phyloP scores from a whole-genome alignment of 2,329 filamentous ascomycete genomes.

The Phoma herbarum region DNA sequence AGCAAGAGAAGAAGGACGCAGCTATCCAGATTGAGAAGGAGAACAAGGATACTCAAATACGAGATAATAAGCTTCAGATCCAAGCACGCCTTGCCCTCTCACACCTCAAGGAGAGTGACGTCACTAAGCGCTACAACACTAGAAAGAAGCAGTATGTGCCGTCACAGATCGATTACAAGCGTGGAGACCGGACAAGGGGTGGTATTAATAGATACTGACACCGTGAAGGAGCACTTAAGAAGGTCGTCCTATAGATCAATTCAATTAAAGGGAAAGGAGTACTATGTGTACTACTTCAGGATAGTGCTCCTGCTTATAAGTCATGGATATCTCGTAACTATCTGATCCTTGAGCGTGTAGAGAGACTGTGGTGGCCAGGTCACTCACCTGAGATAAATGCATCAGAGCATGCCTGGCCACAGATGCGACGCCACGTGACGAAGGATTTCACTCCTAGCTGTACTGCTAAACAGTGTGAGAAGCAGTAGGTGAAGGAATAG shows the following conservation, averaged over 20 bases:
- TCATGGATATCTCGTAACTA: slow-evolving; percentile 13
- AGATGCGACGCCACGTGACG: slow-evolving; percentile 11
- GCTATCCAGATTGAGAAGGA: not conserved
- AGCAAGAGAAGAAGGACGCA: not conserved
- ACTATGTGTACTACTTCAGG: slow-evolving; percentile 8
- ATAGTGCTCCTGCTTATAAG: slow-evolving; percentile 19
- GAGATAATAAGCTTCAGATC: not conserved
- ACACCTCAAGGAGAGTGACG: not conserved
- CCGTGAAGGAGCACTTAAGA: slow-evolving; percentile 1
- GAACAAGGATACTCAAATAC: not conserved
- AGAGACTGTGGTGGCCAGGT: slow-evolving; percentile 17
- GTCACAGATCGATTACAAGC: not conserved
- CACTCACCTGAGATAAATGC: slow-evolving; percentile 21
- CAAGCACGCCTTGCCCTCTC: not conserved
- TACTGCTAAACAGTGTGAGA: slow-evolving; percentile 4
- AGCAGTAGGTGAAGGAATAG: slow-evolving; percentile 7
- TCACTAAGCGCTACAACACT: not conserved
- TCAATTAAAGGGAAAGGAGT: not conserved
- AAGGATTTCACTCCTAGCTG: slow-evolving; percentile 12
- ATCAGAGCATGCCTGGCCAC: slow-evolving; percentile 21
- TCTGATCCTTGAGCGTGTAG: slow-evolving; percentile 3
- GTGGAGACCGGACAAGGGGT: not conserved
- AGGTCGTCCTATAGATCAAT: not conserved
- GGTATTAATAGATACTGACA: not conserved
- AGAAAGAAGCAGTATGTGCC: not conserved